Conservation (phyloP, 164 flowering plant species). For the Berberis vulgaris region DNA sequence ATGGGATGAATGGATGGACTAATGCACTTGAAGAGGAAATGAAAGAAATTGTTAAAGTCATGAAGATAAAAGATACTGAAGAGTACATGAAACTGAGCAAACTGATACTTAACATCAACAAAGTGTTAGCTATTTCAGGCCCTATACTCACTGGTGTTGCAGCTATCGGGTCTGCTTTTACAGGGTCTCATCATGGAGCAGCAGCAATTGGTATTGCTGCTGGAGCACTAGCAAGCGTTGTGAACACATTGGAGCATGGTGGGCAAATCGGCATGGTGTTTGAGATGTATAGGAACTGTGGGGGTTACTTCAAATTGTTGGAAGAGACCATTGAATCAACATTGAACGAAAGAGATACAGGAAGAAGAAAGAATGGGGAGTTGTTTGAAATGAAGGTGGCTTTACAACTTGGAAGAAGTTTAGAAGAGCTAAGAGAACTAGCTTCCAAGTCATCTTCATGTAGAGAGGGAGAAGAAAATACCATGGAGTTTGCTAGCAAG, state of each 20-base stretch:
- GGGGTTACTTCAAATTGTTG: constrained; percentile 28
- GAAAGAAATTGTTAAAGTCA: constrained; percentile 34
- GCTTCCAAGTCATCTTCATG: constrained; percentile 4
- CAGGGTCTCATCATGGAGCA: constrained; percentile 17
- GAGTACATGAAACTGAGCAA: constrained; percentile 36
- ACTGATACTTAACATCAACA: constrained; percentile 39
- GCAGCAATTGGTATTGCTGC: constrained; percentile 22
- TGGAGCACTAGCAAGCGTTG: constrained; percentile 46
- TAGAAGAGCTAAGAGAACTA: constrained; percentile 32
- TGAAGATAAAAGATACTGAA: constrained; percentile 30
- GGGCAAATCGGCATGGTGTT: constrained; percentile 62
- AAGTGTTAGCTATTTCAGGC: constrained; percentile 33
- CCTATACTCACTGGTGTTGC: constrained; percentile 42
- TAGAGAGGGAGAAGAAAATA: neutral
- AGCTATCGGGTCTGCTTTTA: constrained; percentile 22
- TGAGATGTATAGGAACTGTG: constrained; percentile 44
- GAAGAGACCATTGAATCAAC: constrained; percentile 28
- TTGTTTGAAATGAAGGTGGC: constrained; percentile 50
- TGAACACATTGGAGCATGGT: constrained; percentile 51
- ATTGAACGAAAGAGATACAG: constrained; percentile 18
- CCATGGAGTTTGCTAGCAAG: constrained; percentile 40
- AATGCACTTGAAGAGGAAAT: constrained; percentile 40
- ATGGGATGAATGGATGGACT: constrained; percentile 35
- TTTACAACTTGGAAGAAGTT: constrained; percentile 40
- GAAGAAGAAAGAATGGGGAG: constrained; percentile 44